Base-by-base conservation (phyloP, 2,329 filamentous ascomycete genomes). In the Colletotrichum salicis region DNA sequence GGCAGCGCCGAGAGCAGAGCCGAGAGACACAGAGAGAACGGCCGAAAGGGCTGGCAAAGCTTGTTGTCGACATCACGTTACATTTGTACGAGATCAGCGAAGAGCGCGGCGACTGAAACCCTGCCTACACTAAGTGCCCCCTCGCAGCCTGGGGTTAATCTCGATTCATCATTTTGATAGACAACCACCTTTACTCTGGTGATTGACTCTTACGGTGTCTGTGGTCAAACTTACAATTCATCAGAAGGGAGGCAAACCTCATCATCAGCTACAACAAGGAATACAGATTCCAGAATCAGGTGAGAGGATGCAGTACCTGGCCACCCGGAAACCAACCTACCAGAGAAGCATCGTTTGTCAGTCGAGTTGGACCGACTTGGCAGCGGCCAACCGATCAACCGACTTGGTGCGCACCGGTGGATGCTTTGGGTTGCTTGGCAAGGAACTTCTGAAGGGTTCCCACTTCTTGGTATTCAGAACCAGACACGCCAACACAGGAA, bases 51-150 rank as follows among this genome's bases (percentile, higher is more conserved):
- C 22, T 31, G 56, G 54, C 31, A 59, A 69, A 69, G 65, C 66
- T 69, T 69, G 56, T 71, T 27, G 48, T 64, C 55, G 55, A 60
- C 59, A 60, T 27, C 59, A 69, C 59, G 70, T 71, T 64, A 69
- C 69, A 69, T 60, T 31, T n/a, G 27, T 8, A 35, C 13, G 57
- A 24, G 24, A 60, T 54, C 61, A 33, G 33, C 33, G 10, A 51
- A 13, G 48, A 29, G 33, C 8, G 27, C 22, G 37, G 45, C 56
- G 51, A 27, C 33, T 52, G 15, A 61, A 24, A 69, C 59, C 59
- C 66, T 64, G n/a, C 59, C 66, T 64, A 35, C 19, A 41, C 65
- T 41, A 33, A 54, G 2, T 15, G 22, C 24, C 24, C 24, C 24
- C n/a, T 29, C 51, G 35, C n/a, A 2, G 60, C 51, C 8, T n/a